These are phyloP conservation scores for Asterophora lycoperdoides DNA, from an alignment of 768 basidiomycete species.

Conservation along the genomic window DNA sequence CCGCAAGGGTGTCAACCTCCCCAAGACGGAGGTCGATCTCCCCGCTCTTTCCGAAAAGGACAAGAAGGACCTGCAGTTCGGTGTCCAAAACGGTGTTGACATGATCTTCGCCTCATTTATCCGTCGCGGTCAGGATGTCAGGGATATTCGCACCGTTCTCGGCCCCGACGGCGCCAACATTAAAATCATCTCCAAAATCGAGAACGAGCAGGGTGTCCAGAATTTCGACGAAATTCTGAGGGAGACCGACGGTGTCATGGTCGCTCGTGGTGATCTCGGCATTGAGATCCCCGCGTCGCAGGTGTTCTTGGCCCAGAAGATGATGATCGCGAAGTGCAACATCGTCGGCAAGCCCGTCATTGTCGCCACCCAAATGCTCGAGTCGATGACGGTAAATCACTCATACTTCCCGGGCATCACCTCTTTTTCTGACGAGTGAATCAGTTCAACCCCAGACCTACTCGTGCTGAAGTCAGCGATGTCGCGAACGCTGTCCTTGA, in stretches of 20 bases:
- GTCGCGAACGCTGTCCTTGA: conserved; percentile 99
- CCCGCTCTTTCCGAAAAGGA: conserved; percentile 98
- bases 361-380: conserved; percentile 99
- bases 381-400: conserved; percentile 88
- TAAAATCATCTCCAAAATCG: conserved; percentile 99
- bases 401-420: not conserved
- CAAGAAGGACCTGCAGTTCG: conserved; percentile 90
- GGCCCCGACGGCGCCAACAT: conserved; percentile 93
- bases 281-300: conserved; percentile 99
- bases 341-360: conserved; percentile 97
- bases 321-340: conserved; percentile 99
- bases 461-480: conserved; percentile 98
- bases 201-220: conserved; percentile 97
- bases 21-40: conserved; percentile 96
- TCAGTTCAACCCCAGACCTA: conserved; percentile 96
- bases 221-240: conserved; percentile 99
- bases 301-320: conserved; percentile 99
- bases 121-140: conserved; percentile 90
- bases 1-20: conserved; percentile 98
- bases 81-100: conserved; percentile 97
- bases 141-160: conserved; percentile 88
- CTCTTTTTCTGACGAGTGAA: conserved; percentile 9
- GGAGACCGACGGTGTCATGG: conserved; percentile 98
- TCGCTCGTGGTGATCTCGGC: conserved; percentile 97
- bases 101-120: conserved; percentile 99